Conservation (phyloP, 2,329 filamentous ascomycete species). For the Pseudogymnoascus sp. region DNA sequence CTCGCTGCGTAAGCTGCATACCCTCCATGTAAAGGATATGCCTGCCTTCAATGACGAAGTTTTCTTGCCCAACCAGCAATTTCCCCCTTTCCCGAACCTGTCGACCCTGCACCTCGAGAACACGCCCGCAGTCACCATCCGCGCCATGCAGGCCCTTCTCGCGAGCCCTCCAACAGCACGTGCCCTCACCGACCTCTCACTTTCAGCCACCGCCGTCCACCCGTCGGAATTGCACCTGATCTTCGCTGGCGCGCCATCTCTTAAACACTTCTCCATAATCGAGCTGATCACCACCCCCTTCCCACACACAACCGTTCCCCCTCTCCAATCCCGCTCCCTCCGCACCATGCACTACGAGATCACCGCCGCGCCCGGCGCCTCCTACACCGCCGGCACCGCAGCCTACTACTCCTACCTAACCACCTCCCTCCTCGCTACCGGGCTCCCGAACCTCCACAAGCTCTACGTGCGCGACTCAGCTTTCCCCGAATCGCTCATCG, state of each 20-base stretch:
- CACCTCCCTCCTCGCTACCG: slow-evolving; percentile 68
- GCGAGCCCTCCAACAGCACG: slow-evolving; percentile 46
- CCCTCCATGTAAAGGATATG: slow-evolving; percentile 66
- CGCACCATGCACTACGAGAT: slow-evolving; percentile 77
- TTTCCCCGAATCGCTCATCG: slow-evolving; percentile 72
- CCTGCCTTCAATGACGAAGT: slow-evolving; percentile 67
- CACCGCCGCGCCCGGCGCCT: slow-evolving; percentile 48
- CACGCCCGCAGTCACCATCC: slow-evolving; percentile 61
- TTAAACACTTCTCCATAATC: slow-evolving; percentile 44
- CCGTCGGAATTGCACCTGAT: slow-evolving; percentile 36
- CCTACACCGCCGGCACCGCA: slow-evolving; percentile 46
- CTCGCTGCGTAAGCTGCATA: slow-evolving; percentile 58
- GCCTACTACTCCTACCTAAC: slow-evolving; percentile 82
- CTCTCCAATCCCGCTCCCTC: slow-evolving; percentile 61
- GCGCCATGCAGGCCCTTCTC: slow-evolving; percentile 65
- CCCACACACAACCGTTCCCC: slow-evolving; percentile 48
- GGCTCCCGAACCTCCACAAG: slow-evolving; percentile 63
- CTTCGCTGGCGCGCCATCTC: slow-evolving; percentile 33
- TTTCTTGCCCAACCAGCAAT: slow-evolving; percentile 56
- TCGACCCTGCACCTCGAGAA: slow-evolving; percentile 66
- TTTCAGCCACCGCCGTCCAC: slow-evolving; percentile 65
- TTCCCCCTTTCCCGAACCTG: slow-evolving; percentile 68
- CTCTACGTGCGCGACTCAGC: slow-evolving; percentile 80
- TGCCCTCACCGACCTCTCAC: slow-evolving; percentile 57
- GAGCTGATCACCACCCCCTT: slow-evolving; percentile 50